A percentile compares a stretch with the other conserved stretches of the same genome.
These are phyloP conservation scores for Bryopsis sp. DNA, from an alignment of 139 green algal species.

Conservation along the genomic window DNA sequence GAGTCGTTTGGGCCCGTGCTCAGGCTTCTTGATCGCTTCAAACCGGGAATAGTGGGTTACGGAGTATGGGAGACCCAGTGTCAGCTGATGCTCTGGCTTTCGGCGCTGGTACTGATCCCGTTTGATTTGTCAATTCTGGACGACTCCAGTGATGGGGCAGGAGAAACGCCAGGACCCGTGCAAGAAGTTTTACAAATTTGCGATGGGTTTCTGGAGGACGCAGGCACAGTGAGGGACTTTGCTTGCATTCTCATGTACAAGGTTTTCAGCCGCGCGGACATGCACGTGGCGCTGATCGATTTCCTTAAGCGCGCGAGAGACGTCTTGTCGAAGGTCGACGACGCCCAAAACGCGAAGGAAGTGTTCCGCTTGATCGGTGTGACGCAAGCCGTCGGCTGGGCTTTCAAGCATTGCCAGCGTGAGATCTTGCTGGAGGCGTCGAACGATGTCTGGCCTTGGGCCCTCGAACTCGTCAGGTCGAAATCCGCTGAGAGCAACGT, in stretches of 20 bases:
- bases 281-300: constrained; percentile 42
- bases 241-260: constrained; percentile 69
- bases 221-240: constrained; percentile 68
- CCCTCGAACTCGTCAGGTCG: not conserved
- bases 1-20: constrained; percentile 69
- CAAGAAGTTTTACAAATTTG: constrained; percentile 51
- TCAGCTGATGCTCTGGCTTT: constrained; percentile 90
- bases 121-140: constrained; percentile 89
- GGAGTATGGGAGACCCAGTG: constrained; percentile 62
- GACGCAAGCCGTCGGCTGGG: constrained; percentile 26
- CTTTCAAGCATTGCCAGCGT: constrained; percentile 11
- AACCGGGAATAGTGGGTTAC: constrained; percentile 22
- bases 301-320: constrained; percentile 59
- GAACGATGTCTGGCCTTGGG: not conserved
- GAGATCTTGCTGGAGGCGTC: constrained; percentile 7
- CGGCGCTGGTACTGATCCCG: constrained; percentile 81
- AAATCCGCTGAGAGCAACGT: constrained; percentile 21
- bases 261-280: constrained; percentile 84
- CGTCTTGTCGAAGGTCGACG: constrained; percentile 25
- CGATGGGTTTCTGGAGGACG: constrained; percentile 47
- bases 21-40: constrained; percentile 39
- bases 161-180: too few relatives aligned
- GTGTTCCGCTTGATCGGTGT: constrained; percentile 44
- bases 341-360: constrained; percentile 21
- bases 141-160: constrained; percentile 15